These are phyloP conservation scores for Cynara cardunculus DNA, from an alignment of 129 eudicot genomes.

Conservation along the genomic window DNA sequence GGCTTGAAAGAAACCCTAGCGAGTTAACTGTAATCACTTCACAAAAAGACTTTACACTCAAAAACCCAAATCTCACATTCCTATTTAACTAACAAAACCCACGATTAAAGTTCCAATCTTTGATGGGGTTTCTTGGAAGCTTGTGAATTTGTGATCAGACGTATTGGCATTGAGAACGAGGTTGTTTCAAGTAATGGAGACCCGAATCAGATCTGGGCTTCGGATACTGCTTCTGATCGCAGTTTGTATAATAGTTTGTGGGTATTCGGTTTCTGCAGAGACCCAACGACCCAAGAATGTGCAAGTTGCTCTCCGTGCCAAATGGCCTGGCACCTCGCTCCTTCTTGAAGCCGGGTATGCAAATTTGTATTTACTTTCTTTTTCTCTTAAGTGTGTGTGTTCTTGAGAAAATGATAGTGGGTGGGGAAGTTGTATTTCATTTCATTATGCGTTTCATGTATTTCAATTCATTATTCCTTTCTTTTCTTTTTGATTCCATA, in stretches of 20 bases:
- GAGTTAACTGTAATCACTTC: neutral
- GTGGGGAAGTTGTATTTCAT: neutral
- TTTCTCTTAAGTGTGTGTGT: neutral
- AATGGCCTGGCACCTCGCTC: constrained; percentile 87
- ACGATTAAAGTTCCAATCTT: constrained; percentile 22
- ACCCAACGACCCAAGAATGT: constrained; percentile 78
- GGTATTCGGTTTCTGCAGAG: constrained; percentile 48
- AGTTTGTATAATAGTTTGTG: constrained; percentile 36
- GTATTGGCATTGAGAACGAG: constrained; percentile 9
- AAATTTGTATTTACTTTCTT: neutral
- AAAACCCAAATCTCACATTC: constrained; percentile 3
- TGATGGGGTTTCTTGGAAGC: neutral
- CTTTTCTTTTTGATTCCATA: neutral
- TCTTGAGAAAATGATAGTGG: neutral
- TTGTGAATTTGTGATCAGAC: constrained; percentile 33
- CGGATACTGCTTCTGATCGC: constrained; percentile 32
- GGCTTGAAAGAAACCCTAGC: constrained; percentile 14
- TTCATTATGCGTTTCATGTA: neutral
- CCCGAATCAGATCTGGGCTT: constrained; percentile 60
- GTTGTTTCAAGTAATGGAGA: constrained; percentile 44
- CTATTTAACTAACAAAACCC: neutral
- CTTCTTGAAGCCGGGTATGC: constrained; percentile 94
- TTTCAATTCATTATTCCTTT: neutral
- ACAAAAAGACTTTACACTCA: constrained; percentile 9
- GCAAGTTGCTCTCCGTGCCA: constrained; percentile 90